These are phyloP conservation scores for Cyclotella choctawhatcheeana DNA, from an alignment of 108 stramenopile species.

Conservation along the genomic window DNA sequence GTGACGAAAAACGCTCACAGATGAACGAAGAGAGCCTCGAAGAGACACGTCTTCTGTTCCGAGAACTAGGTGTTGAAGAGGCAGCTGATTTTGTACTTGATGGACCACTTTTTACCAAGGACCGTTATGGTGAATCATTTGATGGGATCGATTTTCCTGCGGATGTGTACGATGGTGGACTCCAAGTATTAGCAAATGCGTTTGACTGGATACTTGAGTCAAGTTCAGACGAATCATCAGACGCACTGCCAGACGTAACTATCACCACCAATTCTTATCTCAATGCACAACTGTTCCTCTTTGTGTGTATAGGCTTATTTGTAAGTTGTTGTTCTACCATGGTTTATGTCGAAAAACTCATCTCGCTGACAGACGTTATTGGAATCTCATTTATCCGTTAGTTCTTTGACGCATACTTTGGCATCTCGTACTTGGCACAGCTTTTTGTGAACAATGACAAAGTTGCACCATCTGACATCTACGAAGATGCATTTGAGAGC, in stretches of 20 bases:
- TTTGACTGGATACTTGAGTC: constrained; percentile 20
- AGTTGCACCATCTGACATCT: constrained; percentile 28
- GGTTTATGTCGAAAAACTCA: not conserved
- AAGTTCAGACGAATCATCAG: constrained; percentile 1
- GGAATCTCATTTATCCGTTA: not conserved
- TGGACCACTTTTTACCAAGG: constrained; percentile 46
- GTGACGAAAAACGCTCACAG: constrained; percentile 53
- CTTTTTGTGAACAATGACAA: constrained; percentile 28
- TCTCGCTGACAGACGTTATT: not conserved
- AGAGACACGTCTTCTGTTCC: constrained; percentile 46
- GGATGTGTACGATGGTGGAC: constrained; percentile 52
- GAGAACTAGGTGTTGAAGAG: constrained; percentile 31
- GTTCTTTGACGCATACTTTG: constrained; percentile 62
- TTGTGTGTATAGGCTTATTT: constrained; percentile 52
- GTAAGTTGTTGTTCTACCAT: not conserved
- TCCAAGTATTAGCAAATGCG: constrained; percentile 35
- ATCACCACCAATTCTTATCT: constrained; percentile 45
- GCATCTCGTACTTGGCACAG: constrained; percentile 47
- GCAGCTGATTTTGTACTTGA: constrained; percentile 53
- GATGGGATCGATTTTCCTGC: constrained; percentile 61
- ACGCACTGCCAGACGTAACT: constrained; percentile 1
- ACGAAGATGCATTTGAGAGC: constrained; percentile 29
- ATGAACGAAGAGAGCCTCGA: constrained; percentile 55
- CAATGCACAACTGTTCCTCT: constrained; percentile 51
- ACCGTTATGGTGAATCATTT: constrained; percentile 41